phyloP scores from a whole-genome alignment of 345 rosid genomes.

The Eucalyptus camaldulensis region DNA sequence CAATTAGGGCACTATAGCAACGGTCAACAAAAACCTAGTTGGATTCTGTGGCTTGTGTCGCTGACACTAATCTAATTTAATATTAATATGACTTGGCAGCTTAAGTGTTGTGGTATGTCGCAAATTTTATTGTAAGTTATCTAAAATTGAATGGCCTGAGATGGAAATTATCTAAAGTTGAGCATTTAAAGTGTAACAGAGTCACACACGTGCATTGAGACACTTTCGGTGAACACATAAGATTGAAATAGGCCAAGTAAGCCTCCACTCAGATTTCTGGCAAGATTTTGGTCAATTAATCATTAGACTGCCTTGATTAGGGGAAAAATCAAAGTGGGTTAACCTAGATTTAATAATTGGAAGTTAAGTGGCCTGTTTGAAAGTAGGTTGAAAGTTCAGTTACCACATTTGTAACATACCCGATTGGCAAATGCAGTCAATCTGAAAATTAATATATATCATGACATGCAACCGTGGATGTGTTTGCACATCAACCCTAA shows the following conservation, averaged over 20 bases:
- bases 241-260: background rate
- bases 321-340: background rate
- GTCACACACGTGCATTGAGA: background rate
- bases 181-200: background rate
- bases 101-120: background rate
- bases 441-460: background rate
- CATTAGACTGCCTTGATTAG: background rate
- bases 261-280: background rate
- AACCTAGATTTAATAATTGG: background rate
- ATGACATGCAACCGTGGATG: background rate
- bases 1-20: background rate
- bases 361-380: background rate
- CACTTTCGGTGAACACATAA: background rate
- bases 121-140: background rate
- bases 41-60: background rate
- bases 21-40: background rate
- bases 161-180: background rate
- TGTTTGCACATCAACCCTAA: background rate
- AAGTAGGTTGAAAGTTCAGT: background rate
- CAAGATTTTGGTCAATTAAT: background rate
- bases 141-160: background rate
- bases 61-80: background rate
- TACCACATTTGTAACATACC: background rate
- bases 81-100: background rate
- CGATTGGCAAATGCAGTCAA: background rate